Percentiles rank a stretch among this genome's conserved stretches.
phyloP scores from a whole-genome alignment of 148 eudicot species.

The Nyssa sinensis region DNA sequence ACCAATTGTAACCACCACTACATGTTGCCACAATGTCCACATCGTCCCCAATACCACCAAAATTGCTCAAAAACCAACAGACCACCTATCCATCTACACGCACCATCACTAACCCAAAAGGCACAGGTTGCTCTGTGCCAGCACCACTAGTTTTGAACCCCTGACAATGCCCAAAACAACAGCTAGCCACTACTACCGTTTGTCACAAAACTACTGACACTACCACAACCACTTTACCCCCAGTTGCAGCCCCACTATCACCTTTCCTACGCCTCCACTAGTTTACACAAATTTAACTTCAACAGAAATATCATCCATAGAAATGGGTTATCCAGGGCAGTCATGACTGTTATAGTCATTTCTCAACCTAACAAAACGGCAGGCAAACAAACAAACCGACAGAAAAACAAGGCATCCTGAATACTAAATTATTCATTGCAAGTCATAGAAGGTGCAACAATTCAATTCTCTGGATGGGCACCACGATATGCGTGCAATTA shows the following conservation, averaged over 20 bases:
- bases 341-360: too few relatives aligned
- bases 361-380: too few relatives aligned
- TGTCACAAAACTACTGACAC: background rate
- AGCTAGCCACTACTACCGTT: background rate
- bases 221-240: background rate
- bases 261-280: background rate
- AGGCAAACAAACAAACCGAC: background rate
- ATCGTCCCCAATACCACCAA: background rate
- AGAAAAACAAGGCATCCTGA: background rate
- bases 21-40: background rate
- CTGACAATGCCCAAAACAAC: background rate
- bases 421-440: background rate
- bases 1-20: background rate
- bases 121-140: background rate
- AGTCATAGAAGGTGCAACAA: background rate
- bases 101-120: background rate
- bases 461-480: background rate
- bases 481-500: background rate
- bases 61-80: background rate
- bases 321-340: background rate
- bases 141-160: background rate
- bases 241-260: background rate
- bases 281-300: background rate
- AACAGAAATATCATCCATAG: background rate
- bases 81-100: background rate